phyloP scores from a whole-genome alignment of 768 basidiomycete genomes.

The Xerocomus spinulosus region DNA sequence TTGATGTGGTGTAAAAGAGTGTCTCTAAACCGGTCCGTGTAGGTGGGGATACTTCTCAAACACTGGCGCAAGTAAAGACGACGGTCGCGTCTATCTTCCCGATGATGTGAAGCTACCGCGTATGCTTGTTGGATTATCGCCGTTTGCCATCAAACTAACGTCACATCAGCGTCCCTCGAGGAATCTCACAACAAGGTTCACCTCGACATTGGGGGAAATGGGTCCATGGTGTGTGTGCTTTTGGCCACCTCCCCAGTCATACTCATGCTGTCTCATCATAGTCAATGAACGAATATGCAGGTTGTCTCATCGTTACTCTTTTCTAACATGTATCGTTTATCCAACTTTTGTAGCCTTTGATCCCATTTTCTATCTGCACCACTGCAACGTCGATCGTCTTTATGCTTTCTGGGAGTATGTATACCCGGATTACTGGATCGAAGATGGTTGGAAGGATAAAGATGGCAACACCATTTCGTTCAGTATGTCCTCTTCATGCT shows the following conservation, averaged over 20 bases:
- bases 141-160: not conserved
- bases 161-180: slow-evolving; percentile 11
- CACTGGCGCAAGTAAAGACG: not conserved
- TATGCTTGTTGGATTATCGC: not conserved
- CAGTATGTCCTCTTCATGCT: slow-evolving; percentile 1
- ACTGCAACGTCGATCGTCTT: slow-evolving; percentile 17
- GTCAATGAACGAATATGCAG: slow-evolving; percentile 18
- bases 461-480: slow-evolving; percentile 3
- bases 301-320: not conserved
- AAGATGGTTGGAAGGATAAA: slow-evolving; percentile 8
- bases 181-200: slow-evolving; percentile 20
- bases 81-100: not conserved
- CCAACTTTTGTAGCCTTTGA: slow-evolving; percentile 6
- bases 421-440: slow-evolving; percentile 17
- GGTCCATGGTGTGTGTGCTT: slow-evolving; percentile 13
- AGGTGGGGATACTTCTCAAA: not conserved
- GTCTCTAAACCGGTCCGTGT: not conserved
- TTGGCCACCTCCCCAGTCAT: not conserved
- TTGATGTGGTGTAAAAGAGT: not conserved
- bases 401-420: slow-evolving; percentile 22
- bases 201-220: slow-evolving; percentile 14
- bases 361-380: slow-evolving; percentile 19
- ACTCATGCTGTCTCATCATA: not conserved
- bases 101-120: not conserved
- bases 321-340: not conserved